Evolutionary conservation across 306 rosid genomes (phyloP), one percentile per base, ranked within the genome.

Genomic region (Biancaea sappan): DNA sequence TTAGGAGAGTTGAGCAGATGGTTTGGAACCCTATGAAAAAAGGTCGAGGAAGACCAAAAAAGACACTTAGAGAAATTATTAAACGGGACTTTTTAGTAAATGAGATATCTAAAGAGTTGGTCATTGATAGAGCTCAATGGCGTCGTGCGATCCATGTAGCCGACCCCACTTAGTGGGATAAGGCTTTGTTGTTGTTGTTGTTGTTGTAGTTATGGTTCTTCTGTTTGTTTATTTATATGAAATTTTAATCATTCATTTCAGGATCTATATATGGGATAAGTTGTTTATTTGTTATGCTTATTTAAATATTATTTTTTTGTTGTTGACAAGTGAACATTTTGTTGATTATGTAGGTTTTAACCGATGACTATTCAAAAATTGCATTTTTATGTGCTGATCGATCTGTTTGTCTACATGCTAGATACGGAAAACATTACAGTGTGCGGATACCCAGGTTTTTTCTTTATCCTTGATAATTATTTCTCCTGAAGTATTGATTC

Each of bases 351-450:
- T 74, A 93, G 98, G 89, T 91, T 80, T 78, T 94, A 62, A 59
- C 69, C 12, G 96, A 90, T 66, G 98, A 94, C 84, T 94, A 94
- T 78, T 94, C 98, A 31, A 94, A 94, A 86, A 80, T 94, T 60
- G 98, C 98, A 43, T 91, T 91, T 80, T 79, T 94, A 59, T 94
- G 98, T 72, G 92, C 98, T 58, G 92, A 94, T 76, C 98, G 98
- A 35, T 86, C 91, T 43, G 77, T 94, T 77, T 54, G 11, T 80
- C 81, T 94, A 7, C 98, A 94, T 77, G 98, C 98, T 8, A 94
- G 91, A 79, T 94, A 94, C 69, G 98, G 98, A 83, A 91, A 91
- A 64, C 98, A 94, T 79, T 72, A 87, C 79, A 89, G 66, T 71
- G 61, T 94, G 91, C 91, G 98, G 54, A 90, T 94, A 72, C 98